These are phyloP conservation scores for Cladophialophora exuberans DNA, from an alignment of 2,329 filamentous ascomycete species.

Conservation along the genomic window DNA sequence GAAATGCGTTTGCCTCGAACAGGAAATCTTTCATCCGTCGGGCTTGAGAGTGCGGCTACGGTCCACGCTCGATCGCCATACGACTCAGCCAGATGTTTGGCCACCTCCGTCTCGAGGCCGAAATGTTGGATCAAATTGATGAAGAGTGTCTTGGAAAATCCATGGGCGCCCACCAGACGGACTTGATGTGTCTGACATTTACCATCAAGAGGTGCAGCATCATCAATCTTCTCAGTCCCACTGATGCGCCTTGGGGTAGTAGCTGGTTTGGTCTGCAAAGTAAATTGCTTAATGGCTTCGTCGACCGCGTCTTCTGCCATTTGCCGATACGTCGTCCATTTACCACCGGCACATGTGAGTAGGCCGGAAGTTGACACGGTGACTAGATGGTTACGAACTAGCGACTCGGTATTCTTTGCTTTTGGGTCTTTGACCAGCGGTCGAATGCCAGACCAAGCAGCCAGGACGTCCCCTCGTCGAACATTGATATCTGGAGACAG, in stretches of 20 bases:
- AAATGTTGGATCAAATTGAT: slow-evolving; percentile 95
- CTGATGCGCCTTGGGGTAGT: slow-evolving; percentile 29
- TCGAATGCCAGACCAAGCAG: slow-evolving; percentile 86
- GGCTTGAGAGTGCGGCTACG: slow-evolving; percentile 76
- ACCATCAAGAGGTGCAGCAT: slow-evolving; percentile 56
- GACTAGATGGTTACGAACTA: slow-evolving; percentile 84
- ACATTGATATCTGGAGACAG: slow-evolving; percentile 83
- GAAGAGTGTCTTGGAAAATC: slow-evolving; percentile 87
- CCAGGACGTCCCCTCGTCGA: slow-evolving; percentile 81
- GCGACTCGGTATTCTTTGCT: slow-evolving; percentile 80
- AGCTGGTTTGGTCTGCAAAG: slow-evolving; percentile 28
- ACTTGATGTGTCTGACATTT: slow-evolving; percentile 83
- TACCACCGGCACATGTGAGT: slow-evolving; percentile 83
- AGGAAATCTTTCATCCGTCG: slow-evolving; percentile 79
- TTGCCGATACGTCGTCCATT: slow-evolving; percentile 92
- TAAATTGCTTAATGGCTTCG: slow-evolving; percentile 48
- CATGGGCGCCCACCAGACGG: slow-evolving; percentile 79
- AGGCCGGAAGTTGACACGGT: slow-evolving; percentile 78
- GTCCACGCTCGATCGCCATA: slow-evolving; percentile 95
- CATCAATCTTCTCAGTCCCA: slow-evolving; percentile 35
- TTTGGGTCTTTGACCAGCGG: slow-evolving; percentile 86
- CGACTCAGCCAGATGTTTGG: slow-evolving; percentile 81
- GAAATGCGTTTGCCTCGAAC: slow-evolving; percentile 80
- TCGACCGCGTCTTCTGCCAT: slow-evolving; percentile 92
- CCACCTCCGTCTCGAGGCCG: slow-evolving; percentile 87